Evolutionary conservation across 345 rosid genomes (phyloP).

Genomic region (Gossypium stocksii): DNA sequence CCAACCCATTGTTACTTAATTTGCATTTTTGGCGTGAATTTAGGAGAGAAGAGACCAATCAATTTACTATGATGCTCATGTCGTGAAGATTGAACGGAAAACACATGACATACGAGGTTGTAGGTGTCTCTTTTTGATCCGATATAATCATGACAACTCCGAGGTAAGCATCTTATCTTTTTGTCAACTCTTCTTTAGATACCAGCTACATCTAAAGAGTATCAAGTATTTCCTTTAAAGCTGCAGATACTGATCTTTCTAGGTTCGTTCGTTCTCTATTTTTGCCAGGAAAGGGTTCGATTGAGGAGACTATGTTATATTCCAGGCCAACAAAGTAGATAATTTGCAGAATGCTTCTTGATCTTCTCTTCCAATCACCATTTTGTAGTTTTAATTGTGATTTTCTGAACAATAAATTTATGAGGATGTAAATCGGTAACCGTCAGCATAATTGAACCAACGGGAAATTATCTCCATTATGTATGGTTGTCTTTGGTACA

Average conservation of each 20-base stretch:
- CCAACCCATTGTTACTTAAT: neutral
- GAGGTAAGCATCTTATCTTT: conserved; percentile 36
- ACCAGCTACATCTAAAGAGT: neutral
- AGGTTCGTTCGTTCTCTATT: neutral
- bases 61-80: conserved; percentile 54
- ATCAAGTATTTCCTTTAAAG: neutral
- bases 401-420: neutral
- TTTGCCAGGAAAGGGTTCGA: conserved; percentile 48
- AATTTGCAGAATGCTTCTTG: neutral
- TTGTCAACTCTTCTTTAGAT: neutral
- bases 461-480: neutral
- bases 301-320: conserved; percentile 52
- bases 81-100: conserved; percentile 46
- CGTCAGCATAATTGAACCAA: neutral
- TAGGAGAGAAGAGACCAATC: conserved; percentile 67
- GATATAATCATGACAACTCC: conserved; percentile 44
- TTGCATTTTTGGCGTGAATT: conserved; percentile 9
- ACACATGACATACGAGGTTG: conserved; percentile 71
- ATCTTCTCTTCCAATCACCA: neutral
- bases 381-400: neutral
- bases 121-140: conserved; percentile 53
- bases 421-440: neutral
- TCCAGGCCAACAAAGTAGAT: neutral
- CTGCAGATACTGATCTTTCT: neutral
- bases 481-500: neutral